Evolutionary conservation across 371 early-diverging fungal species (phyloP), one percentile per base, ranked within the genome.

Genomic region (Mortierella sp.): DNA sequence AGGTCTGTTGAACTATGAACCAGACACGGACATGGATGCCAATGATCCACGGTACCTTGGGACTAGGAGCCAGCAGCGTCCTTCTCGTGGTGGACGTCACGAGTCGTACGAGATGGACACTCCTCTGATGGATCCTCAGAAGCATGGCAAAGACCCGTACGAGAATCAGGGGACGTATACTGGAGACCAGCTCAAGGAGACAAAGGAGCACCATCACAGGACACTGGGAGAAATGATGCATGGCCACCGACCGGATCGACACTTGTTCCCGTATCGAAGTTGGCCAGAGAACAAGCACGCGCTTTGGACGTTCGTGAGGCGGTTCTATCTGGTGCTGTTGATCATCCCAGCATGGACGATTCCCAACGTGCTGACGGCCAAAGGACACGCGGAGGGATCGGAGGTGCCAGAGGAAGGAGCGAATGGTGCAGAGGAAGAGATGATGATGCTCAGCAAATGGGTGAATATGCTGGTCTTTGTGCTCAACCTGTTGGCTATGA

Each of bases 401-500:
- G n/a, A 44, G 45, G n/a, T 41, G 50, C 3, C 34, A 37, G 9
- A 21, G 19, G 24, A 54, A 40, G 63, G 44, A 39, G 28, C 53
- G 34, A 31, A 28, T 9, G 60, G 31, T 41, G 28, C 7, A 48
- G 51, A 10, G 14, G 60, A 10, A 21, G 56, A 63, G 28, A 65
- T 51, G 21, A 22, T 50, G 0, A 58, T 58, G 49, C 14, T 73
- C 60, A 58, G 55, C 28, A 55, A 52, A 25, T 58, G 28, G 13
- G 52, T 49, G 22, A 59, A 67, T 19, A 8, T 67, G 28, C 40
- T 25, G 14, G 45, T 67, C 24, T 73, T 73, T 52, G 8, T 63
- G 7, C 39, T 73, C 14, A 73, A 73, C 50, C 52, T 73, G 63
- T 52, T 73, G 34, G 59, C 48, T 14, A 73, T 73, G 74, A 66